These are phyloP conservation scores for Saturnispora sekii DNA, from an alignment of 805 yeast genomes.

Conservation along the genomic window DNA sequence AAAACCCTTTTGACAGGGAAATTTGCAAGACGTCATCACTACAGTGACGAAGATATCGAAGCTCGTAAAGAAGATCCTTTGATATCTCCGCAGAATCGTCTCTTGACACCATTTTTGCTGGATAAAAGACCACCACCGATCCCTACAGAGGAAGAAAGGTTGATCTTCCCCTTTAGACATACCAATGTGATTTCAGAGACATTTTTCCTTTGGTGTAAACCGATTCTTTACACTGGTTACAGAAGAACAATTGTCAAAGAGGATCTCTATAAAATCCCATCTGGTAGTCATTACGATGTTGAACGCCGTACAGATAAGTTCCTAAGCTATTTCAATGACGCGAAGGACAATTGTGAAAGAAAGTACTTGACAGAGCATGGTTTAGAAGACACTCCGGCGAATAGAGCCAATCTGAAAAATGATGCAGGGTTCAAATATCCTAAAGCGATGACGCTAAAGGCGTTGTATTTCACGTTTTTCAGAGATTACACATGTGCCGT, in stretches of 20 bases:
- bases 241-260: slow-evolving; percentile 58
- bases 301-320: slow-evolving; percentile 31
- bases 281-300: slow-evolving; percentile 29
- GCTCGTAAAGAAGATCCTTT: slow-evolving; percentile 15
- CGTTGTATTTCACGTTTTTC: slow-evolving; percentile 42
- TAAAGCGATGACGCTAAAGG: slow-evolving; percentile 32
- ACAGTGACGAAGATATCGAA: slow-evolving; percentile 14
- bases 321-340: slow-evolving; percentile 23
- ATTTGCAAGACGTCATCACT: slow-evolving; percentile 1
- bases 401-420: slow-evolving; percentile 24
- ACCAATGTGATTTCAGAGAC: slow-evolving; percentile 33
- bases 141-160: slow-evolving; percentile 42
- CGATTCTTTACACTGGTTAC: slow-evolving; percentile 58
- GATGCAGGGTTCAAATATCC: slow-evolving; percentile 35
- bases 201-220: slow-evolving; percentile 61
- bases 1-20: no score
- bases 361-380: slow-evolving; percentile 27
- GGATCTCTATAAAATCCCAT: slow-evolving; percentile 46
- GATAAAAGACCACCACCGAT: slow-evolving; percentile 38
- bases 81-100: slow-evolving; percentile 27
- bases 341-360: slow-evolving; percentile 24
- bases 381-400: slow-evolving; percentile 27
- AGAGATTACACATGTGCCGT: slow-evolving; percentile 34
- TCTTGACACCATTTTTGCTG: slow-evolving; percentile 26
- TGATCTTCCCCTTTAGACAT: slow-evolving; percentile 32